Evolutionary conservation across 2,329 filamentous ascomycete genomes (phyloP).

Genomic region (Sarocladiaceae sp.): DNA sequence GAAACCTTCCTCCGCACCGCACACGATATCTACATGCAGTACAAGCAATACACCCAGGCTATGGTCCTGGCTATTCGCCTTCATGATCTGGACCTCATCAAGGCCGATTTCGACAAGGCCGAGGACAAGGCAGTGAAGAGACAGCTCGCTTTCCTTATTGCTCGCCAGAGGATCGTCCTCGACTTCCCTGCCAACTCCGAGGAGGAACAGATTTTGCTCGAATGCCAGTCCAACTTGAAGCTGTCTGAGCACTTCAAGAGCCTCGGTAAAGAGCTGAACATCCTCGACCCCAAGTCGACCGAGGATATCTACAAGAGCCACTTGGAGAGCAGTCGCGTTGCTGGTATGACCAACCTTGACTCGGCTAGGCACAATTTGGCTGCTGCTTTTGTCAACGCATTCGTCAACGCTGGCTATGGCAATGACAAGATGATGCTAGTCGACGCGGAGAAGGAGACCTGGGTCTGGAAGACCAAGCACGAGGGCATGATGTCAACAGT

Average conservation of each 20-base stretch:
- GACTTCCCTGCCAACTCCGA: constrained; percentile 57
- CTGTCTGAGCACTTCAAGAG: constrained; percentile 90
- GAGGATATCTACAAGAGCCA: constrained; percentile 99
- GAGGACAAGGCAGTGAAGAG: constrained; percentile 78
- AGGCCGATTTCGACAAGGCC: constrained; percentile 72
- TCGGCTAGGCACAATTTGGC: constrained; percentile 94
- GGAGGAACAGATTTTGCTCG: constrained; percentile 61
- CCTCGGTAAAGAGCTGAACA: constrained; percentile 91
- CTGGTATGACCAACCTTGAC: constrained; percentile 88
- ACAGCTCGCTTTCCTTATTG: constrained; percentile 89
- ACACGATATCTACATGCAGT: constrained; percentile 87
- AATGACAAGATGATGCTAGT: constrained; percentile 98
- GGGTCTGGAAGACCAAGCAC: constrained; percentile 99
- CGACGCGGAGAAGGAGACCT: constrained; percentile 80
- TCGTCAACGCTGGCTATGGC: constrained; percentile 92
- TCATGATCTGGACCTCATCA: constrained; percentile 79
- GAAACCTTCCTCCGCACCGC: constrained; percentile 90
- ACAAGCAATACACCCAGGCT: constrained; percentile 88
- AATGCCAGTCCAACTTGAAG: constrained; percentile 82
- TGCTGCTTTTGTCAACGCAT: constrained; percentile 92
- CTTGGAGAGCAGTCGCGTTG: constrained; percentile 88
- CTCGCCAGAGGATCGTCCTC: constrained; percentile 81
- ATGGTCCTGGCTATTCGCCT: constrained; percentile 90
- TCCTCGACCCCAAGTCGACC: constrained; percentile 90
- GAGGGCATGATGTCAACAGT: constrained; percentile 96